Base-by-base conservation (phyloP, 140 eudicot genomes). In the Bidens hawaiensis region DNA sequence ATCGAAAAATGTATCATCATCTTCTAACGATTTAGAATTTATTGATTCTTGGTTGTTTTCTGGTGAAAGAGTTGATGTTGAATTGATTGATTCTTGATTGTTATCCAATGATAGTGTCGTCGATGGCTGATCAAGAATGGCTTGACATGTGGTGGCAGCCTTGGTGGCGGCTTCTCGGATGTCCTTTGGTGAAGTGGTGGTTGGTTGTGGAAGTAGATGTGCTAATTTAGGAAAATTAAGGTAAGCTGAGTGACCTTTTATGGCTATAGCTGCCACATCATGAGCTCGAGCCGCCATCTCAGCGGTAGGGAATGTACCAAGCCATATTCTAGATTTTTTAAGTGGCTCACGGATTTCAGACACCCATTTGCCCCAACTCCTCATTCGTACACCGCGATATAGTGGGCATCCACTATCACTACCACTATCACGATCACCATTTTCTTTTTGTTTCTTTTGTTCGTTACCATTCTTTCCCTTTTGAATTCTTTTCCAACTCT, bases 261-360 rank as follows among this genome's bases (percentile, higher is more conserved):
- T 81, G 65, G 95, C 93, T 68, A 87, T 21, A 70, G 95, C 85
- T 40, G 95, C 95, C 49, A 83, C 95, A 54, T 87, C 95, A 36
- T 87, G 96, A 3, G 95, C 95, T 66, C 89, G 88, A 64, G 93
- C 95, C 6, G 95, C 95, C 95, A 87, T 87, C 70, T 81, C 95
- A 36, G 96, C 96, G 6, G 93, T 87, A 9, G 81, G 80, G 56
- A 69, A 87, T 25, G 96, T 87, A 14, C 96, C 96, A 0, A 87
- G 96, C 96, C 96, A 87, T 70, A 87, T 87, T 76, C 93, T 87
- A 25, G 96, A 83, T 69, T 87, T 87, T 72, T 87, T 87, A 63
- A 75, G 74, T 1, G 96, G 95, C 82, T 83, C 95, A 1, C 95
- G 78, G 17, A 87, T 83, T 74, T 87, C 95, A 1, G 86, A 83